Evolutionary conservation across 805 yeast species (phyloP).

Genomic region (Candida incommunis): DNA sequence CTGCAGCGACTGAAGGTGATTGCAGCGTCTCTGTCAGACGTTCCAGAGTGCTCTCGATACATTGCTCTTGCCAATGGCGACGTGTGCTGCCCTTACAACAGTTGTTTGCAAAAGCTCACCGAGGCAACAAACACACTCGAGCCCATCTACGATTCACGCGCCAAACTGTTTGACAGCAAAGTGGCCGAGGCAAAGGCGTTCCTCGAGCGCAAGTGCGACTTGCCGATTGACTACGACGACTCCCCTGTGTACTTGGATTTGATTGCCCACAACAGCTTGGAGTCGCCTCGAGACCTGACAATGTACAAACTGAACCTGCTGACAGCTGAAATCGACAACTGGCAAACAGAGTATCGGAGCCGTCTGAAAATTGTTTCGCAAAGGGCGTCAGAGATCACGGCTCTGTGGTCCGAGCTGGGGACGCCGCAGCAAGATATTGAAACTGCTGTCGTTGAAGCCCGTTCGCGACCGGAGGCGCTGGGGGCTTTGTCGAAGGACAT

Average conservation of each 20-base stretch:
- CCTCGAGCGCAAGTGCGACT: conserved; percentile 9
- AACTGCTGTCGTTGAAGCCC: conserved; percentile 10
- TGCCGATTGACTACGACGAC: conserved; percentile 8
- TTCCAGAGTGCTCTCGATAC: conserved; percentile 9
- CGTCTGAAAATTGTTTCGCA: conserved; percentile 10
- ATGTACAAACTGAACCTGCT: conserved; percentile 8
- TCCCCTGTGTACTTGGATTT: conserved; percentile 10
- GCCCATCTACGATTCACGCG: neutral
- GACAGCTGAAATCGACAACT: conserved; percentile 13
- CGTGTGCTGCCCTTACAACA: conserved; percentile 11
- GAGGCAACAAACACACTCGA: conserved; percentile 8
- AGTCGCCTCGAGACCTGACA: neutral
- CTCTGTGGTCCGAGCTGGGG: conserved; percentile 21
- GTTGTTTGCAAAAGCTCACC: conserved; percentile 6
- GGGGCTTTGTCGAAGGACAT: conserved; percentile 17
- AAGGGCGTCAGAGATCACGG: conserved; percentile 14
- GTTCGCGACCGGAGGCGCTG: conserved; percentile 13
- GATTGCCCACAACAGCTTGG: conserved; percentile 8
- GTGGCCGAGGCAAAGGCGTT: conserved; percentile 7
- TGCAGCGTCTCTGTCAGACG: conserved; percentile 6
- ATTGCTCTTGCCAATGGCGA: conserved; percentile 4
- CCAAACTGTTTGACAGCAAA: conserved; percentile 11
- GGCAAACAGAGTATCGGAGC: conserved; percentile 12
- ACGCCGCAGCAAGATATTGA: conserved; percentile 18
- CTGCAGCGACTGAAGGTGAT: conserved; percentile 11